phyloP scores from a whole-genome alignment of 495 filamentous ascomycete species.

The Talaromyces proteolyticus region DNA sequence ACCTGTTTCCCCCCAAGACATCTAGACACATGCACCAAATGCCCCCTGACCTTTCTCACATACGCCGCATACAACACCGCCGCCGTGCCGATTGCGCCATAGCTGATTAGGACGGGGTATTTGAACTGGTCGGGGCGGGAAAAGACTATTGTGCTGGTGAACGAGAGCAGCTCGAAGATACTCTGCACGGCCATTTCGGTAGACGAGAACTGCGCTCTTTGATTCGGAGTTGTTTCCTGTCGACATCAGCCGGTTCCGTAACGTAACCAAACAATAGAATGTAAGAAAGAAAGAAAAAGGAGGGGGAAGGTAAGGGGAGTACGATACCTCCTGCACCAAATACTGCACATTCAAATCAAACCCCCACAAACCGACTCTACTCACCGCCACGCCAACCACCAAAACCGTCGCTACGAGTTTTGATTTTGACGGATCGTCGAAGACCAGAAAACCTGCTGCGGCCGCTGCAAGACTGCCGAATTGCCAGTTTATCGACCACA shows the following conservation, averaged over 20 bases:
- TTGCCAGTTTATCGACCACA: slow-evolving; percentile 64
- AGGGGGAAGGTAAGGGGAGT: neutral
- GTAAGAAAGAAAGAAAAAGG: slow-evolving; percentile 1
- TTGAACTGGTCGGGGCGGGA: slow-evolving; percentile 51
- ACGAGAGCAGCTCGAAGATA: slow-evolving; percentile 59
- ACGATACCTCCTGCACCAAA: slow-evolving; percentile 60
- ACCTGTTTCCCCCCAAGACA: slow-evolving; percentile 23
- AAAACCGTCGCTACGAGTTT: slow-evolving; percentile 37
- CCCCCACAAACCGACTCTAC: slow-evolving; percentile 60
- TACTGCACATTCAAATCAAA: slow-evolving; percentile 62
- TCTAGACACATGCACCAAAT: slow-evolving; percentile 49
- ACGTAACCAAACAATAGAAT: no score
- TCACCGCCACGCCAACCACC: slow-evolving; percentile 46
- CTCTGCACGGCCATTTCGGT: slow-evolving; percentile 59
- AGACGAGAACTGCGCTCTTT: slow-evolving; percentile 55
- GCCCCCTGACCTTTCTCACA: slow-evolving; percentile 52
- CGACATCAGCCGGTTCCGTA: neutral
- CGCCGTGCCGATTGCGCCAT: slow-evolving; percentile 42
- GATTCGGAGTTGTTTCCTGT: slow-evolving; percentile 18
- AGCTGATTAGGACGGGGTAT: slow-evolving; percentile 54
- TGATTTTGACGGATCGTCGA: slow-evolving; percentile 10
- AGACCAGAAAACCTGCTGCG: slow-evolving; percentile 35
- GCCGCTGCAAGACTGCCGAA: slow-evolving; percentile 39
- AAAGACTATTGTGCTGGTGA: slow-evolving; percentile 54
- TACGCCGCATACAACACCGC: slow-evolving; percentile 48